Percentiles rank a stretch among this genome's conserved stretches.
Conservation (phyloP, 2,329 filamentous ascomycete species). For the Exophiala calicioides region DNA sequence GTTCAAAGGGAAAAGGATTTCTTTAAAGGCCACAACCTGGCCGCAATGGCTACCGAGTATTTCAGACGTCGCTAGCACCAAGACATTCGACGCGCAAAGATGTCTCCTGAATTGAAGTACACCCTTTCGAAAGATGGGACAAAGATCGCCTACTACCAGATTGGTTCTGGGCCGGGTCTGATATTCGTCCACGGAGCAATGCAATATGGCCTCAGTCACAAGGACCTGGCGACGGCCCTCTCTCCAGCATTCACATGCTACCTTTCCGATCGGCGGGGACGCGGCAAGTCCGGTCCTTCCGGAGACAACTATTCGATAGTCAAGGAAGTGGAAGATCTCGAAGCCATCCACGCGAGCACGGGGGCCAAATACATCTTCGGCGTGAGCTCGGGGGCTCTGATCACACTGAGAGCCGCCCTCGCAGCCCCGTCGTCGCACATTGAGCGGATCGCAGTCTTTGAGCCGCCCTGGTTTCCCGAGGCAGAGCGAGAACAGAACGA, state of each 20-base stretch:
- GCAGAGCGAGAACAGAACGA: constrained; percentile 9
- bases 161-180: constrained; percentile 9
- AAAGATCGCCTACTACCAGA: constrained; percentile 18
- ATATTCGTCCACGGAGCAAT: constrained; percentile 20
- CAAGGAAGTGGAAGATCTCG: constrained; percentile 18
- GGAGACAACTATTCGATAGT: constrained; percentile 5
- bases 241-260: constrained; percentile 16
- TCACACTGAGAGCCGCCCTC: constrained; percentile 14
- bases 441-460: constrained; percentile 15
- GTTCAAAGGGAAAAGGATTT: no score
- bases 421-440: constrained; percentile 12
- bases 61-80: no score
- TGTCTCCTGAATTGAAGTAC: constrained; percentile 6
- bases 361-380: constrained; percentile 17
- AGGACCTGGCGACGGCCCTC: constrained; percentile 12
- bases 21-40: no score
- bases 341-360: constrained; percentile 13
- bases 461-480: constrained; percentile 19
- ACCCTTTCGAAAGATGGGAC: constrained; percentile 16
- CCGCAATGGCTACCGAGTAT: no score
- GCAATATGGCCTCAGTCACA: constrained; percentile 18
- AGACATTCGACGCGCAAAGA: no score
- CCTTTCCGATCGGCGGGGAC: constrained; percentile 18
- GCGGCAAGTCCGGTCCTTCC: constrained; percentile 12
- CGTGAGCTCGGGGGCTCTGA: constrained; percentile 19